These are phyloP conservation scores for Raffaelea ambrosiae DNA, from an alignment of 2,329 filamentous ascomycete species.

Conservation along the genomic window DNA sequence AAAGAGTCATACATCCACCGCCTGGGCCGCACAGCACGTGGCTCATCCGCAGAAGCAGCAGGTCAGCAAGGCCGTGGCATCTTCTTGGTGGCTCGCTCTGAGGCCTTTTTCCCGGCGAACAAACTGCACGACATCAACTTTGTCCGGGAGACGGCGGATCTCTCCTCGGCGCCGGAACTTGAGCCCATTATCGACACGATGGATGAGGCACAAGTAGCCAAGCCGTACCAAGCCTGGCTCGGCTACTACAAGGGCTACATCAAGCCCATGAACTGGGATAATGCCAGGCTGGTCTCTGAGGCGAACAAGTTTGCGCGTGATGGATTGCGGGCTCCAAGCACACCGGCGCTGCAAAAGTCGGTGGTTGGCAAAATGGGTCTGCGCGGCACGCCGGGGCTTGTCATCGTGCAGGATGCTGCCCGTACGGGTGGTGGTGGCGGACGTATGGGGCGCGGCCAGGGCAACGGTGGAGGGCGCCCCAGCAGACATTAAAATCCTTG, in stretches of 20 bases:
- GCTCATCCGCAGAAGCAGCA: constrained; percentile 47
- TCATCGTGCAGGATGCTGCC: constrained; percentile 32
- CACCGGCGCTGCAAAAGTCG: constrained; percentile 37
- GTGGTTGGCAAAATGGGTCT: constrained; percentile 50
- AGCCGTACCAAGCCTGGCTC: constrained; percentile 49
- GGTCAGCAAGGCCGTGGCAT: constrained; percentile 46
- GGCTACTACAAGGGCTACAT: constrained; percentile 45
- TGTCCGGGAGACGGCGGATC: constrained; percentile 32
- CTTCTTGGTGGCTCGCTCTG: constrained; percentile 44
- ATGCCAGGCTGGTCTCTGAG: constrained; percentile 36
- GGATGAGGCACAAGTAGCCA: constrained; percentile 33
- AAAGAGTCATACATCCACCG: constrained; percentile 61
- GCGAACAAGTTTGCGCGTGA: constrained; percentile 42
- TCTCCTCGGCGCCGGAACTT: constrained; percentile 33
- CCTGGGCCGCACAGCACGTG: constrained; percentile 57
- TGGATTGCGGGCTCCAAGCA: constrained; percentile 36
- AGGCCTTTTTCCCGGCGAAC: constrained; percentile 40
- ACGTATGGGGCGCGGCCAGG: not conserved
- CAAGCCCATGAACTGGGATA: constrained; percentile 34
- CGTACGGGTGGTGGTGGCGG: constrained; percentile 2
- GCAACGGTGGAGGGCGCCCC: no score
- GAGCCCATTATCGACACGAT: constrained; percentile 30
- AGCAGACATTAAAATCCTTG: no score
- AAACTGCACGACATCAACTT: constrained; percentile 48
- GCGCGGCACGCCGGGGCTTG: constrained; percentile 40